Evolutionary conservation across 1,139 yeast genomes (phyloP), one percentile per base, ranked within the genome.

Genomic region (Lodderomyces pseudojiufengensis): DNA sequence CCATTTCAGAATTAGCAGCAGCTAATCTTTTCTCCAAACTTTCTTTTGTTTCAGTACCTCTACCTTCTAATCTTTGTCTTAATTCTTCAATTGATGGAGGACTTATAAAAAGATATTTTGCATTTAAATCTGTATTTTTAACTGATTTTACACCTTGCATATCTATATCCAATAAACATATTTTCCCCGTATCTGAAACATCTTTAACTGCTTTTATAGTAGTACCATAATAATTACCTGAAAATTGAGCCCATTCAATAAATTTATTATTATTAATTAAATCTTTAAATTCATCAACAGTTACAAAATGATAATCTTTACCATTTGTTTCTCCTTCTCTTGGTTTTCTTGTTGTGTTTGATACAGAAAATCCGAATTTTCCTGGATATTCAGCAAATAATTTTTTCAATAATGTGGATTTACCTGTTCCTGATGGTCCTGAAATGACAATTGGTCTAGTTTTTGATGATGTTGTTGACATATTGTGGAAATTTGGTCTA

Each of bases 121-220:
- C 97, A 52, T 86, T 78, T 52, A 92, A 72, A 48, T 78, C 78
- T 12, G 95, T 80, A 37, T 73, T 65, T 67, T 94, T 94, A 48
- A 92, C 96, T 11, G 87, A 74, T 66, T 84, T 82, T 50, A 92
- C 98, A 46, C 99, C 99, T 67, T 94, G 97, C 96, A 90, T 88
- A 73, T 92, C 99, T 50, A 92, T 92, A 62, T 92, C 99, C 57
- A 92, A 73, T 47, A 92, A 80, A 67, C 98, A 92, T 37, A 80
- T 81, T 59, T 70, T 76, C 42, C 84, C 84, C 40, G 66, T 51
- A 40, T 66, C 67, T 32, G 81, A 63, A 34, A 85, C 92, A 44
- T 81, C 84, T 52, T 84, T 75, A 39, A 92, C 97, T 22, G 96
- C 81, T 53, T 79, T 82, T 50, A 86, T 71, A 32, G 95, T 73